These are phyloP conservation scores for Fomitopsis palustris DNA, from an alignment of 1,284 basidiomycete genomes.

Conservation along the genomic window DNA sequence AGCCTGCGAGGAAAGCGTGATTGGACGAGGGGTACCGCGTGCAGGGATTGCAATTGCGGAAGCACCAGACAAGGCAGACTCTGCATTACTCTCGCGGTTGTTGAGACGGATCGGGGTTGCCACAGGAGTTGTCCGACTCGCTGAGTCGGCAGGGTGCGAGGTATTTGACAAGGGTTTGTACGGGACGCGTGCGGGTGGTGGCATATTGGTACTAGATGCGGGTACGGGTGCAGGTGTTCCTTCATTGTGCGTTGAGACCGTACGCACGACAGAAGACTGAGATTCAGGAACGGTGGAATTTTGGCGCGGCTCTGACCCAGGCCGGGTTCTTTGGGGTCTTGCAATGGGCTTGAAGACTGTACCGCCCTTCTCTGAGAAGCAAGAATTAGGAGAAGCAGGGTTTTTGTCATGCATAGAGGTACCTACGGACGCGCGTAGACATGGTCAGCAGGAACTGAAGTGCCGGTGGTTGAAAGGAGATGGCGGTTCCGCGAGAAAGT, in stretches of 20 bases:
- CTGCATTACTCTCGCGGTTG: background rate
- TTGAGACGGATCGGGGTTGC: background rate
- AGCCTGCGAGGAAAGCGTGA: background rate
- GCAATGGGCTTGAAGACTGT: conserved; percentile 64
- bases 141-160: background rate
- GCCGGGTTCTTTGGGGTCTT: conserved; percentile 45
- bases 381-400: background rate
- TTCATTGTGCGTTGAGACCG: conserved; percentile 1
- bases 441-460: conserved; percentile 31
- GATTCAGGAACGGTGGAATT: conserved; percentile 33
- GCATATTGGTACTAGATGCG: background rate
- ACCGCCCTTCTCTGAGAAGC: conserved; percentile 60
- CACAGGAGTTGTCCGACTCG: background rate
- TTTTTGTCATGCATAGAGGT: conserved; percentile 10
- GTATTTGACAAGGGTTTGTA: background rate
- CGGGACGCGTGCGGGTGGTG: background rate
- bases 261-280: background rate
- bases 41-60: background rate
- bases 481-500: background rate
- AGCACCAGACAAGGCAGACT: background rate
- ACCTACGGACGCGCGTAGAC: conserved; percentile 78
- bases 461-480: background rate
- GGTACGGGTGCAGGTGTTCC: background rate
- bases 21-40: background rate
- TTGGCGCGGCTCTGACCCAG: conserved; percentile 32